A percentile compares a stretch with the other conserved stretches of the same genome.
phyloP scores from a whole-genome alignment of 768 basidiomycete species.

The Tylopilus plumbeoviolaceoides region DNA sequence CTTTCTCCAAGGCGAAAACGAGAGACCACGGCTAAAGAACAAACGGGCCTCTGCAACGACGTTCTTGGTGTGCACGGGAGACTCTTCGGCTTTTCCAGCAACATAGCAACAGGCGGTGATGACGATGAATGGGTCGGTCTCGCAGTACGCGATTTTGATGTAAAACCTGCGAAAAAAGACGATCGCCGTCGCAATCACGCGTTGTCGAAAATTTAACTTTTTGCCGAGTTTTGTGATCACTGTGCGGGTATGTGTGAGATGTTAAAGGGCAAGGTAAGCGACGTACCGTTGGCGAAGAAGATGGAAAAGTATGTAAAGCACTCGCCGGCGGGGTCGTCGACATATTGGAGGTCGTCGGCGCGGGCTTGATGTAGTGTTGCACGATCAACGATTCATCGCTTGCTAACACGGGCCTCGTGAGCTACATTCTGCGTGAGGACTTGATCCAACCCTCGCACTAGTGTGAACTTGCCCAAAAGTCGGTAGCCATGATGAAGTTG shows the following conservation, averaged over 20 bases:
- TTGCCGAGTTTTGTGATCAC: conserved; percentile 87
- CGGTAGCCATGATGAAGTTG: conserved; percentile 63
- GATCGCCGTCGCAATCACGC: conserved; percentile 90
- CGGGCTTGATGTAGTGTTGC: conserved; percentile 72
- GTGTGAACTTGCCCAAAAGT: conserved; percentile 94
- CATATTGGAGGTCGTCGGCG: conserved; percentile 70
- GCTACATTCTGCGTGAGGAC: conserved; percentile 9
- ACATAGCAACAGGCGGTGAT: conserved; percentile 93
- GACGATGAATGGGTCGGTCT: conserved; percentile 93
- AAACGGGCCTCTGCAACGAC: conserved; percentile 79
- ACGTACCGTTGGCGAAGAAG: conserved; percentile 80
- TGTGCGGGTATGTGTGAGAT: conserved; percentile 24
- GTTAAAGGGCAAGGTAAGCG: not conserved
- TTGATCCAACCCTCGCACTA: conserved; percentile 6
- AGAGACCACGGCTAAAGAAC: conserved; percentile 61
- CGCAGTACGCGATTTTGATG: conserved; percentile 90
- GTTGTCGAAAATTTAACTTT: conserved; percentile 77
- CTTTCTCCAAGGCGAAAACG: not conserved
- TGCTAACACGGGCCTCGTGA: conserved; percentile 45
- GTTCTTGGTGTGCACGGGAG: conserved; percentile 90
- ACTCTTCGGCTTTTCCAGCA: conserved; percentile 96
- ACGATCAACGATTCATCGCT: conserved; percentile 88
- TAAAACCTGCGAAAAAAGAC: conserved; percentile 98
- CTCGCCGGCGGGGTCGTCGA: conserved; percentile 74
- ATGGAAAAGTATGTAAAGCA: conserved; percentile 77